These are phyloP conservation scores for Neonectria neomacrospora DNA, from an alignment of 2,329 filamentous ascomycete species.

Conservation along the genomic window DNA sequence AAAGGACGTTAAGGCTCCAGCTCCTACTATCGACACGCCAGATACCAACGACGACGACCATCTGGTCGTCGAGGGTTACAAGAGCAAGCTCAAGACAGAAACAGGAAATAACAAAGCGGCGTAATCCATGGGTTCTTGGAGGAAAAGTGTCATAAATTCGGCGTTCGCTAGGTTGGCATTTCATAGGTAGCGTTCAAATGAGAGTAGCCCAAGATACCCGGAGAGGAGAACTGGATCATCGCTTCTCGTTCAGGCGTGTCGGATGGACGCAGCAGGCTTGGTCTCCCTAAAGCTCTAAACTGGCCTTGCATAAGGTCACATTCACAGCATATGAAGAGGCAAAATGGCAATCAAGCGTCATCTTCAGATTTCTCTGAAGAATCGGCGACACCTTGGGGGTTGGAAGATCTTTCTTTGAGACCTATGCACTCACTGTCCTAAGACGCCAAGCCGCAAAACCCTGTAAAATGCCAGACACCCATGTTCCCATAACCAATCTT, in stretches of 20 bases:
- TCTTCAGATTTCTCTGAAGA: conserved; percentile 70
- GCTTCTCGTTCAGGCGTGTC: background rate
- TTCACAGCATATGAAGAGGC: conserved; percentile 41
- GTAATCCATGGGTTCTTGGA: conserved; percentile 1
- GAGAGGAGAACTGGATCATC: conserved; percentile 6
- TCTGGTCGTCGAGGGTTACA: conserved; percentile 63
- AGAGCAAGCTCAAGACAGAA: conserved; percentile 47
- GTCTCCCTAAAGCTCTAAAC: conserved; percentile 29
- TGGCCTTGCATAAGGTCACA: conserved; percentile 42
- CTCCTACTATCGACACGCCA: conserved; percentile 35
- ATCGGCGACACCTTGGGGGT: conserved; percentile 89
- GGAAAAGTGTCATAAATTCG: conserved; percentile 16
- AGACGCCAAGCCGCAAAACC: conserved; percentile 65
- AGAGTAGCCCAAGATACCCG: conserved; percentile 33
- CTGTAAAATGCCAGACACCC: conserved; percentile 58
- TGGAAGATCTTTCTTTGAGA: conserved; percentile 69
- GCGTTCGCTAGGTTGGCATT: conserved; percentile 29
- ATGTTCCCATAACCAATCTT: conserved; percentile 49
- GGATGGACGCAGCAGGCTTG: conserved; percentile 22
- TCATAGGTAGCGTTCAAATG: background rate
- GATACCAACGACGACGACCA: conserved; percentile 53
- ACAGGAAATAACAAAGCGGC: conserved; percentile 24
- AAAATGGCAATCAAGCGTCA: conserved; percentile 93
- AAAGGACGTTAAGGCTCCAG: conserved; percentile 52
- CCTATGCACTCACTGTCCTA: conserved; percentile 68